Evolutionary conservation across 2,329 filamentous ascomycete genomes (phyloP), one percentile per base, ranked within the genome.

Genomic region (Bertia moriformis): DNA sequence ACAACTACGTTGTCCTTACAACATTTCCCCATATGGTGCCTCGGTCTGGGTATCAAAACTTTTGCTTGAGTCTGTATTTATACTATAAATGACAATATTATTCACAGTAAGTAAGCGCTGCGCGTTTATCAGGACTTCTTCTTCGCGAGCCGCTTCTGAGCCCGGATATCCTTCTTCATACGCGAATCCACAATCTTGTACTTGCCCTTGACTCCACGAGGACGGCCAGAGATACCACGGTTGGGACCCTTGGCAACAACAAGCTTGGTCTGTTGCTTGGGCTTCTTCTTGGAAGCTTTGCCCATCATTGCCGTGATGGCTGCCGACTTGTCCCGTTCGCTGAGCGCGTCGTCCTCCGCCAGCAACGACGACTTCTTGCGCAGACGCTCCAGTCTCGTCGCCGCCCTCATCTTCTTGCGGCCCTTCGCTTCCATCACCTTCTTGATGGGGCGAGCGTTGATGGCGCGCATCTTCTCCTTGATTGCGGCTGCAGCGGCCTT

Each of bases 351-450:
- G 48, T 94, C 89, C 42, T 87, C 84, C 15, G 79, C 81, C 38
- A 98, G 63, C 50, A 93, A 63, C 29, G 93, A 88, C n/a, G 78
- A 85, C 72, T 98, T 98, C 77, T 93, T 94, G 65, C 87, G 85
- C 46, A 98, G 66, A 65, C 94, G 95, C 71, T 98, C 91, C 19
- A 98, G 63, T 42, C 75, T 73, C 60, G 93, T 84, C 1, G 86
- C 89, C 5, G 88, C 79, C 71, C 93, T 93, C 61, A 94, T 81
- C 66, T 95, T 96, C 78, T 98, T 98, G 43, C 91, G 73, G 24
- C 88, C 89, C 62, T 93, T 88, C 18, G 91, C 91, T 62, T 98
- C 91, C 49, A 84, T 82, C 20, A 98, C 91, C 68, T 98, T 98
- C 72, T 98, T 98, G 73, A 96, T 96, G 1, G 91, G 91, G 20